Base-by-base conservation (phyloP, 2,329 filamentous ascomycete species). In the Fusarium bulbicola region DNA sequence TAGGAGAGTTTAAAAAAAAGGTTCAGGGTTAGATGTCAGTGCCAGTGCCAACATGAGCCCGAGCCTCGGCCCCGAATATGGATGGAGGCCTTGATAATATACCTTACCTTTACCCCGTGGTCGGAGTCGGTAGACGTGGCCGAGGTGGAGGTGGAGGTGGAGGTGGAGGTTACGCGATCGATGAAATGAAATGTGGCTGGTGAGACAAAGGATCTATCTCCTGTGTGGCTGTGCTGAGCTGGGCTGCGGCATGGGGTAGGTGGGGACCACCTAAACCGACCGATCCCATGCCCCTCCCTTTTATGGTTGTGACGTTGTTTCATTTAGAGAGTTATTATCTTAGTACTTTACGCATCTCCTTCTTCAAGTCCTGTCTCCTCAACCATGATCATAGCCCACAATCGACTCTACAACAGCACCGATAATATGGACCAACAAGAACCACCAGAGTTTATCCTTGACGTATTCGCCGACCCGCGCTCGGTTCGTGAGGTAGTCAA, bases 401-500 rank as follows among this genome's bases (percentile, higher is more conserved):
- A 58, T 56, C 73, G 72, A 59, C 47, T 71, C n/a, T 71, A 73
- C 56, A 69, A 76, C 40, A 73, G 45, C 12, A 43, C 70, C 28
- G 54, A 37, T 63, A 64, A 61, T 65, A 88, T 88, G 86, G 86
- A 88, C 65, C 83, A 85, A 68, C 85, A 85, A 66, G 83, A 82
- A 60, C 91, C 93, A 66, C 94, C 94, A 78, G 95, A 98, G 84
- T 97, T 97, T 85, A 94, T 93, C 76, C 90, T 99, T 81, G 95
- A 98, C 81, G 92, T 97, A 80, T 97, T 98, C 81, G 93, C 95
- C 66, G 96, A 98, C 83, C 93, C 94, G 58, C 90, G 90, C 47
- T 96, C 93, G 62, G 94, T 98, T 74, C 94, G 93, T 82, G 95
- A 98, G 80, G 92, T 98, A 62, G 92, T 98, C 72, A 95, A 95